phyloP scores from a whole-genome alignment of 305 asterid species.

The Nicotiana rustica region DNA sequence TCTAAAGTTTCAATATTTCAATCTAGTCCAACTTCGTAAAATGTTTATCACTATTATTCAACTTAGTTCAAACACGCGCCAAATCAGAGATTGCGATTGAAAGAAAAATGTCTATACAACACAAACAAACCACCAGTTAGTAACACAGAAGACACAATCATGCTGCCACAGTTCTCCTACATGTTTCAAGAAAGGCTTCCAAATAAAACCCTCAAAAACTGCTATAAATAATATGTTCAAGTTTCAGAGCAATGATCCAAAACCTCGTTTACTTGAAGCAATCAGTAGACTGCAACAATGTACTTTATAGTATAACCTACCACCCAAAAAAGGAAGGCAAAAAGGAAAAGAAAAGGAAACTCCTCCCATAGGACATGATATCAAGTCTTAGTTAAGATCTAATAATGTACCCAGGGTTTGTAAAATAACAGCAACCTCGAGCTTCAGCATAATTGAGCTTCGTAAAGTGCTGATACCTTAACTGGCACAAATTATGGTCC shows the following conservation, averaged over 20 bases:
- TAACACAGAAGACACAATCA: not conserved
- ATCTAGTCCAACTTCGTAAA: not conserved
- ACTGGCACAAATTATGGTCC: conserved; percentile 59
- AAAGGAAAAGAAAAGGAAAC: not conserved
- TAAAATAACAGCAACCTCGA: not conserved
- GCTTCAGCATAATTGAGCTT: not conserved
- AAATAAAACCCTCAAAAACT: not conserved
- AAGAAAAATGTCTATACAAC: not conserved
- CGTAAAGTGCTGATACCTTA: conserved; percentile 33
- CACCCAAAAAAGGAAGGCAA: not conserved
- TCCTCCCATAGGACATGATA: not conserved
- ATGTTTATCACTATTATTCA: too few species aligned
- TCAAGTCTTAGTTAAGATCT: not conserved
- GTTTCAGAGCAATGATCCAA: conserved; percentile 31
- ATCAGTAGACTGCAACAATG: not conserved
- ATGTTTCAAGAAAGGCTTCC: not conserved
- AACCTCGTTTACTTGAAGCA: not conserved
- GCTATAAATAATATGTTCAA: not conserved
- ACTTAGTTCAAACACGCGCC: not conserved
- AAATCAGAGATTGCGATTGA: not conserved
- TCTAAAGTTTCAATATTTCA: too few species aligned
- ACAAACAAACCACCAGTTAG: not conserved
- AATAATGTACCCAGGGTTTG: not conserved
- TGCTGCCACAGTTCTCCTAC: not conserved
- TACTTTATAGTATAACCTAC: not conserved